phyloP scores from a whole-genome alignment of 2,329 filamentous ascomycete genomes.

The Microdochium bolleyi region DNA sequence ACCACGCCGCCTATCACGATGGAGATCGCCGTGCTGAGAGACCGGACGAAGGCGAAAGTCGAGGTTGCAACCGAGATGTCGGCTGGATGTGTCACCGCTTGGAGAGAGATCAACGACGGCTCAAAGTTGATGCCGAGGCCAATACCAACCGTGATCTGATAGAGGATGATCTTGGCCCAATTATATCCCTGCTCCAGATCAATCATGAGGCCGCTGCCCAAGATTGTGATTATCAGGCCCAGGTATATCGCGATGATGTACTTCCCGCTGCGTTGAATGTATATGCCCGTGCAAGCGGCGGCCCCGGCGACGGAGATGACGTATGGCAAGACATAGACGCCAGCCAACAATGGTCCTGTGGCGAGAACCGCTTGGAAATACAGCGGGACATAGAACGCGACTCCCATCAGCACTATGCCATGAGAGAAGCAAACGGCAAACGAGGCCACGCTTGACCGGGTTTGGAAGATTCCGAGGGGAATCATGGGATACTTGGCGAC shows the following conservation, averaged over 20 bases:
- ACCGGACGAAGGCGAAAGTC: slow-evolving; percentile 52
- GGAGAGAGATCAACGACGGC: slow-evolving; percentile 54
- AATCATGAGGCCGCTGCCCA: slow-evolving; percentile 52
- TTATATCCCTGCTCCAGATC: slow-evolving; percentile 42
- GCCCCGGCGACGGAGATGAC: slow-evolving; percentile 18
- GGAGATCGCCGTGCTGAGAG: slow-evolving; percentile 47
- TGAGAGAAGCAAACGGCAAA: slow-evolving; percentile 17
- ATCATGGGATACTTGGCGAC: slow-evolving; percentile 48
- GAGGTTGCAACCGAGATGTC: slow-evolving; percentile 58
- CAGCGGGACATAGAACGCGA: slow-evolving; percentile 50
- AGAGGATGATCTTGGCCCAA: slow-evolving; percentile 40
- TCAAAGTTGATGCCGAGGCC: slow-evolving; percentile 58
- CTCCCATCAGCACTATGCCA: slow-evolving; percentile 39
- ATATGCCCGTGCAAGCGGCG: slow-evolving; percentile 26
- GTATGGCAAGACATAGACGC: slow-evolving; percentile 40
- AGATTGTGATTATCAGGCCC: slow-evolving; percentile 44
- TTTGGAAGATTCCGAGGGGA: slow-evolving; percentile 40
- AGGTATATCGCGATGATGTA: slow-evolving; percentile 47
- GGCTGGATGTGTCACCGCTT: slow-evolving; percentile 48
- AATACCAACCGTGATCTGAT: slow-evolving; percentile 50
- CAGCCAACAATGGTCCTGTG: slow-evolving; percentile 38
- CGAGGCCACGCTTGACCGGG: slow-evolving; percentile 36
- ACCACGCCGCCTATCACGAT: slow-evolving; percentile 50
- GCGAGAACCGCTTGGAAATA: slow-evolving; percentile 48
- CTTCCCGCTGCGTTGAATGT: slow-evolving; percentile 37